These are phyloP conservation scores for Aspergillus nomiae DNA, from an alignment of 2,329 filamentous ascomycete species.

Conservation along the genomic window DNA sequence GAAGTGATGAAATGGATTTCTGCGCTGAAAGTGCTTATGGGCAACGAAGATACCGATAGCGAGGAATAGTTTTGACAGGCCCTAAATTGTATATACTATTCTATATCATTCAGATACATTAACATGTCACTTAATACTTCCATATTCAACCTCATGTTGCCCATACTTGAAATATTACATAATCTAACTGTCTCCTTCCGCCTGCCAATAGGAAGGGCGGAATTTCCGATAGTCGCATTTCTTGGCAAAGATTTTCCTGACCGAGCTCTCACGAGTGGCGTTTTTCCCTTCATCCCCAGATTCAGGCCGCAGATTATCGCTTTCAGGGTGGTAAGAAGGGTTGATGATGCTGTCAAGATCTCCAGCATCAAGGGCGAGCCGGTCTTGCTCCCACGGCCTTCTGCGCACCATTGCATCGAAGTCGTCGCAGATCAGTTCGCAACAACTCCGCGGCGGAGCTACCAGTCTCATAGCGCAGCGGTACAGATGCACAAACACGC, in stretches of 20 bases:
- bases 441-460: constrained; percentile 29
- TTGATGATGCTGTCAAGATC: constrained; percentile 39
- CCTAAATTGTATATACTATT: not conserved
- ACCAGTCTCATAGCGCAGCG: constrained; percentile 21
- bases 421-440: constrained; percentile 23
- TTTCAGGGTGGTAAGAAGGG: constrained; percentile 16
- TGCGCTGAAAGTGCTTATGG: constrained; percentile 79
- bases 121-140: not conserved
- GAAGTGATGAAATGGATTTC: constrained; percentile 69
- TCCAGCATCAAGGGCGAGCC: constrained; percentile 31
- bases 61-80: constrained; percentile 19
- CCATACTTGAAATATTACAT: constrained; percentile 11
- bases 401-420: constrained; percentile 25
- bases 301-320: constrained; percentile 9
- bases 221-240: constrained; percentile 28
- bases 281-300: constrained; percentile 13
- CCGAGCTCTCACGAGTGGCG: constrained; percentile 22
- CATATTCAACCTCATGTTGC: not conserved
- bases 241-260: constrained; percentile 34
- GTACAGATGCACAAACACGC: constrained; percentile 17
- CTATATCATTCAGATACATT: not conserved
- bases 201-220: constrained; percentile 30
- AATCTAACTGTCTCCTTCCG: constrained; percentile 1
- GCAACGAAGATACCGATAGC: constrained; percentile 53
- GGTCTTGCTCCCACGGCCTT: constrained; percentile 30